These are phyloP conservation scores for Gloeopeniophorella convolvens DNA, from an alignment of 768 basidiomycete genomes.

Conservation along the genomic window DNA sequence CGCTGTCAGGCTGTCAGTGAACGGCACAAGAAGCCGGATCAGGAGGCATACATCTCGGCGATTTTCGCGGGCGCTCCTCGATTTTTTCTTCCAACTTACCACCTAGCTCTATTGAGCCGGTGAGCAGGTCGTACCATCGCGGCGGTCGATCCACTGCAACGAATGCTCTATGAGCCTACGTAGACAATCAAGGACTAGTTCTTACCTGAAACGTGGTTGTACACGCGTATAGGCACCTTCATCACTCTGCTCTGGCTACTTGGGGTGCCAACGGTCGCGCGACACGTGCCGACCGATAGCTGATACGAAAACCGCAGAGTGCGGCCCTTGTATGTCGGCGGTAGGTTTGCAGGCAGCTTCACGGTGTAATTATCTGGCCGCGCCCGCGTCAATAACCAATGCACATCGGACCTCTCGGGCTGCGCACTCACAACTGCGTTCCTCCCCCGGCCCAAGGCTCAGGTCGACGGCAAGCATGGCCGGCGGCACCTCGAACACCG, in stretches of 20 bases:
- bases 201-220: constrained; percentile 77
- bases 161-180: background rate
- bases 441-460: constrained; percentile 74
- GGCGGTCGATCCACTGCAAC: constrained; percentile 13
- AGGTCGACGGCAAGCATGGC: constrained; percentile 89
- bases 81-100: constrained; percentile 16
- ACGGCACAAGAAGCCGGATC: background rate
- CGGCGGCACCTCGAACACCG: constrained; percentile 81
- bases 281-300: constrained; percentile 81
- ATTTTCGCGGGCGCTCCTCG: constrained; percentile 6
- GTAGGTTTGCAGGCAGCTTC: constrained; percentile 68
- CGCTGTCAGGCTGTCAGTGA: constrained; percentile 1
- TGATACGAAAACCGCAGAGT: constrained; percentile 84
- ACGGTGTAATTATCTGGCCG: constrained; percentile 72
- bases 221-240: constrained; percentile 88
- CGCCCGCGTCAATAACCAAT: constrained; percentile 6
- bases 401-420: background rate
- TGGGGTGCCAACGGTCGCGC: constrained; percentile 39
- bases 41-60: constrained; percentile 8
- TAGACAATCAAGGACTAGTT: background rate
- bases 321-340: constrained; percentile 87
- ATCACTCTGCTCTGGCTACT: constrained; percentile 68
- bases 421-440: constrained; percentile 62
- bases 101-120: constrained; percentile 6
- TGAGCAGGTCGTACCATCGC: constrained; percentile 6